Evolutionary conservation across 768 basidiomycete genomes (phyloP), one percentile per base, ranked within the genome.

Genomic region (Hygrocybe coccinea): DNA sequence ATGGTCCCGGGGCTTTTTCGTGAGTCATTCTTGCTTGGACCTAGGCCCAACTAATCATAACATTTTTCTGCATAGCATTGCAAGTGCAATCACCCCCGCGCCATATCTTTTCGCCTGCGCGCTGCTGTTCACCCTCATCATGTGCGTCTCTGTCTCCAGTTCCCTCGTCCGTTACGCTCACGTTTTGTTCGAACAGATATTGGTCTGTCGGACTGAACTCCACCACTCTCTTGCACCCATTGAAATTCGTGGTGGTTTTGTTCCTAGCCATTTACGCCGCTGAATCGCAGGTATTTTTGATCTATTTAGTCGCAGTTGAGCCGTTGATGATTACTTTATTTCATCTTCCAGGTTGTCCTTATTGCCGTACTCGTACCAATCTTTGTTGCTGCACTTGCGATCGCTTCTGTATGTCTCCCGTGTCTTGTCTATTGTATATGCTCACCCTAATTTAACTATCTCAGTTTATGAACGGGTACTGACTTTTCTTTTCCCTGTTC

Each of bases 331-430:
- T n/a, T n/a, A n/a, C n/a, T 34, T 50, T 17, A 50, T 25, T 25
- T 17, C 5, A 12, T 50, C 14, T 34, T 25, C n/a, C 17, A 53
- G 41, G 44, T 41, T 17, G 15, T 54, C 19, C 53, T 84, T 12
- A 64, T 84, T 29, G 78, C 82, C 0, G 71, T 80, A 0, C 53
- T 77, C 9, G 54, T 84, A 2, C 84, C 84, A 0, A 75, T 83
- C 24, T 84, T 84, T 54, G 81, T 84, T 15, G 82, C 82, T 0
- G 78, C 83, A 4, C 69, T 85, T 5, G 83, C 83, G 0, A 72
- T 84, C 7, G 70, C 74, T 11, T 73, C 76, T 6, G 62, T 65
- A 34, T 38, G 62, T 36, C 14, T 14, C 49, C n/a, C 25, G 70
- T 71, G 51, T 54, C 68, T 63, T 4, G 11, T 29, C 17, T 15